Conservation (phyloP, 768 basidiomycete genomes). For the Mycena galopus region DNA sequence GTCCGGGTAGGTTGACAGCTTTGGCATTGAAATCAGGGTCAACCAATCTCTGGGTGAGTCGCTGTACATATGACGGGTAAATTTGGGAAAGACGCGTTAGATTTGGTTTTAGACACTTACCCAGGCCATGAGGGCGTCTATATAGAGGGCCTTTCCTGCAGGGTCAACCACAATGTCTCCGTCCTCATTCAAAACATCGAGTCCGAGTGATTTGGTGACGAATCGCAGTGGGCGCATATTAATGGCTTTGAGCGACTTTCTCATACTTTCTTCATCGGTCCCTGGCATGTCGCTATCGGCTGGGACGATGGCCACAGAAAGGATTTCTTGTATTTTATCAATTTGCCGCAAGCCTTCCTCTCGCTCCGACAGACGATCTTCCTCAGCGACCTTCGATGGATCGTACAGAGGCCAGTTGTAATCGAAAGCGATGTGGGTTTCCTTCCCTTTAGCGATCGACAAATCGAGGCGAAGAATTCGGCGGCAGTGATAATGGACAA, state of each 20-base stretch:
- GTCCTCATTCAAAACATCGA: too few species aligned
- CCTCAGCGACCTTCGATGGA: background rate
- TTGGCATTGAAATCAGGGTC: background rate
- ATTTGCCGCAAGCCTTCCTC: background rate
- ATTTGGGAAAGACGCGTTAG: too few species aligned
- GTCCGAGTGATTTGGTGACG: too few species aligned
- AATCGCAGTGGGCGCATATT: too few species aligned
- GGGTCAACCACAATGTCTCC: too few species aligned
- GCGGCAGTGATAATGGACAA: too few species aligned
- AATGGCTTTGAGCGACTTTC: too few species aligned
- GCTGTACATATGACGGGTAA: too few species aligned
- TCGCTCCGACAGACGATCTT: background rate
- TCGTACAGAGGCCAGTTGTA: conserved; percentile 6
- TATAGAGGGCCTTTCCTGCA: too few species aligned
- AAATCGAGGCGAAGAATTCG: conserved; percentile 25
- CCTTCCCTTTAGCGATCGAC: conserved; percentile 1
- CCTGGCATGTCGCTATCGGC: background rate
- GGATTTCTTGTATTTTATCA: background rate
- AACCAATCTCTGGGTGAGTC: background rate
- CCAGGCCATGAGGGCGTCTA: too few species aligned
- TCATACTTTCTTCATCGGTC: too few species aligned
- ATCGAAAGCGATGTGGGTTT: background rate
- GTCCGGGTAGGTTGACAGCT: background rate
- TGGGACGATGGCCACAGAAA: background rate
- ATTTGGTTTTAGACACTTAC: too few species aligned